phyloP scores from a whole-genome alignment of 495 filamentous ascomycete genomes.

The Podospora bellae-mahoneyi region DNA sequence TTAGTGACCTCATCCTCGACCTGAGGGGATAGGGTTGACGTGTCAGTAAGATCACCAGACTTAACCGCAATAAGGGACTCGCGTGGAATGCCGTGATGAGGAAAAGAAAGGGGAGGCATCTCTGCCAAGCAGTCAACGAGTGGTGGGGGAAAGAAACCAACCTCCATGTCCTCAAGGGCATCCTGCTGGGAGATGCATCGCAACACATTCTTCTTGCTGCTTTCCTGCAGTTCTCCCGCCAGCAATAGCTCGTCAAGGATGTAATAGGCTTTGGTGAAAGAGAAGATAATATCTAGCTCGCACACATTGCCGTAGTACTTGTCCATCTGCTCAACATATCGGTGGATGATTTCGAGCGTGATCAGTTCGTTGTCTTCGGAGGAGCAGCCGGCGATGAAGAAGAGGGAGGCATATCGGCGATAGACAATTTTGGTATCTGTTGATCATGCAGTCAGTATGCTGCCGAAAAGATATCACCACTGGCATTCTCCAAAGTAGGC shows the following conservation, averaged over 20 bases:
- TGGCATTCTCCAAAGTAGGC: background rate
- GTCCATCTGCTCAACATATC: constrained; percentile 99
- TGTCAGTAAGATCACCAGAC: constrained; percentile 51
- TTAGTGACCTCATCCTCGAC: constrained; percentile 95
- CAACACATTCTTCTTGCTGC: constrained; percentile 97
- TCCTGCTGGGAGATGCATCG: constrained; percentile 93
- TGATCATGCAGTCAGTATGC: background rate
- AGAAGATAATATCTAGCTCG: constrained; percentile 98
- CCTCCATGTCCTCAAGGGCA: constrained; percentile 95
- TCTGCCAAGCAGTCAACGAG: constrained; percentile 12
- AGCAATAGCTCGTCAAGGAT: constrained; percentile 97
- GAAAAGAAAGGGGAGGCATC: constrained; percentile 3
- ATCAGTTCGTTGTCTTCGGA: constrained; percentile 97
- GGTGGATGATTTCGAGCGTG: constrained; percentile 95
- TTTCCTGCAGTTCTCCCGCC: constrained; percentile 96
- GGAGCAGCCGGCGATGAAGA: constrained; percentile 96
- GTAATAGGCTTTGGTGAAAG: constrained; percentile 89
- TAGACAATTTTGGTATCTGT: constrained; percentile 98
- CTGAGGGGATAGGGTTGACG: constrained; percentile 53
- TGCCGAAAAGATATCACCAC: constrained; percentile 9
- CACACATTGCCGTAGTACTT: constrained; percentile 99
- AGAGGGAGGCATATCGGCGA: constrained; percentile 96
- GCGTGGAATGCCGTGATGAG: background rate
- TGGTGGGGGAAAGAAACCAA: constrained; percentile 49
- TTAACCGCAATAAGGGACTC: background rate